Evolutionary conservation across 208 protist species (phyloP), one percentile per base, ranked within the genome.

Genomic region (Crithidia expoeki): DNA sequence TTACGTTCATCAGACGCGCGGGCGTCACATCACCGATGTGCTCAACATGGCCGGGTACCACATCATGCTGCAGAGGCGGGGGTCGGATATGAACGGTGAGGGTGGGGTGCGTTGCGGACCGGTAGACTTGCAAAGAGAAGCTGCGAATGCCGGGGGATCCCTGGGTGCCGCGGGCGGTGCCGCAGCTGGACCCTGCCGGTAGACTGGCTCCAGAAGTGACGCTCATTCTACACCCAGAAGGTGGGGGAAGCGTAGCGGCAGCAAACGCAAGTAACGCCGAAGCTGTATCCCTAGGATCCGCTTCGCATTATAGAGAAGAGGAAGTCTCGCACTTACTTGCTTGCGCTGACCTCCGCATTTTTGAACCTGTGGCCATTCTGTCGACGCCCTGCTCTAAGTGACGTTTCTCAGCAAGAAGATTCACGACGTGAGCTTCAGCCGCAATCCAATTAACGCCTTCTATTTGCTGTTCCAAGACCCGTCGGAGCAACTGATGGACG

Each of bases 321-420:
- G 36, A 14, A 12, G 5, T 5, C 9, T 40, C 2, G 25, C 21
- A 0, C 17, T 0, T 14, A 17, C 10, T 12, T n/a, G 21, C 5
- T 28, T 17, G 0, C 2, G 6, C 5, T 27, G 36, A 12, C 16
- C 33, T 5, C 34, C 19, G 9, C 23, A 11, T 2, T 47, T 75
- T 2, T 51, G 42, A 2, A 16, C 0, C 23, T 63, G 38, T 42
- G 30, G 0, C 23, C 52, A 30, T 4, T 75, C 73, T 4, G 72
- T 84, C 44, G 85, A 81, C 5, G 81, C 79, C 14, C 72, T 95
- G 14, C 87, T 88, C 34, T 95, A 72, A 66, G 67, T 92, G 51
- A 93, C 90, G 17, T 89, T 93, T 58, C 52, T 77, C 14, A 85
- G 90, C 46, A 79, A 68, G 34, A 69, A 38, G 53, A 92, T 95